These are phyloP conservation scores for apple (Malus domestica) DNA, from an alignment of 306 rosid genomes.

Conservation along the genomic window ASM211411v1 NC_041800.1:29633733-29634232, in stretches of 20 bases:
- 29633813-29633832: constrained; percentile 34
- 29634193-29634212: no score
- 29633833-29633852: constrained; percentile 49
- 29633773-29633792: constrained; percentile 56
- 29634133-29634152: constrained; percentile 21
- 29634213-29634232: no score
- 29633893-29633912: not conserved
- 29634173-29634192: no score
- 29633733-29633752: constrained; percentile 32
- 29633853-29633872: constrained; percentile 24
- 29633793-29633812: constrained; percentile 57
- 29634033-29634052: constrained; percentile 27
- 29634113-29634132: constrained; percentile 77
- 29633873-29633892: constrained; percentile 1
- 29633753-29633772: constrained; percentile 41
- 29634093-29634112: constrained; percentile 72
- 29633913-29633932: not conserved
- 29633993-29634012: constrained; percentile 31
- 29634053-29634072: constrained; percentile 38
- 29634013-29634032: constrained; percentile 27
- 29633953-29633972: not conserved
- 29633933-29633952: not conserved
- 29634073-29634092: constrained; percentile 71
- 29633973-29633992: constrained; percentile 24
- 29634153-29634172: no score